Base-by-base conservation (phyloP, 192 early-diverging fungal genomes). In the Gaertneriomyces sp. region DNA sequence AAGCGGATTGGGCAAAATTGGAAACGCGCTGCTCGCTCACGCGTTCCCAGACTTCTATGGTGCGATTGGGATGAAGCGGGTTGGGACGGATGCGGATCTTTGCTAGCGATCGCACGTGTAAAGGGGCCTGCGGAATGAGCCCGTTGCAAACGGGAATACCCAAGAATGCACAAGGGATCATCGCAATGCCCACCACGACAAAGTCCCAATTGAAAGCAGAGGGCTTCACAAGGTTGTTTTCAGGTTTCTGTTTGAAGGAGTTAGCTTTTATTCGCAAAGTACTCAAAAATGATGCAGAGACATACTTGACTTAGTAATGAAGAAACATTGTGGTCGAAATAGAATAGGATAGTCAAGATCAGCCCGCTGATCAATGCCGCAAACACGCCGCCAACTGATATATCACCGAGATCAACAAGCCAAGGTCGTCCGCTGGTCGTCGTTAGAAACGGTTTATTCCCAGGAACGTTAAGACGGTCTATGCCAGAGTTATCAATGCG, bases 301-400 rank as follows among this genome's bases (percentile, higher is more conserved):
- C 46, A 20, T 47, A 61, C 60, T 42, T 68, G 68, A 9, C 41
- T 44, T 45, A 71, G 39, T 20, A 71, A 39, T 11, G 69, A 63
- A 7, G 69, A 71, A 17, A 71, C 69, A 39, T 71, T 71, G 45
- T 71, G 69, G 62, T 71, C 69, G 38, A 71, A 71, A 33, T 41
- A 64, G 44, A 71, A 59, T 4, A 71, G 62, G 0, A 63, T 53
- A 10, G 61, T 64, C 62, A 71, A 44, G 6, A 71, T 45, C 10
- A 51, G 12, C 38, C 55, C 69, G 7, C 61, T 25, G 42, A 71
- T 17, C 20, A 47, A 19, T 41, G 54, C 45, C 10, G 69, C 69
- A 47, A 71, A 71, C 45, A 71, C 43, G 4, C 16, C 53, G 42
- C 61, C 25, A 4, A 58, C 38, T 38, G 69, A 50, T 12, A 64